Evolutionary conservation across 2,329 filamentous ascomycete species (phyloP), one percentile per base, ranked within the genome.

Genomic region (Aspergillus pseudonomiae): DNA sequence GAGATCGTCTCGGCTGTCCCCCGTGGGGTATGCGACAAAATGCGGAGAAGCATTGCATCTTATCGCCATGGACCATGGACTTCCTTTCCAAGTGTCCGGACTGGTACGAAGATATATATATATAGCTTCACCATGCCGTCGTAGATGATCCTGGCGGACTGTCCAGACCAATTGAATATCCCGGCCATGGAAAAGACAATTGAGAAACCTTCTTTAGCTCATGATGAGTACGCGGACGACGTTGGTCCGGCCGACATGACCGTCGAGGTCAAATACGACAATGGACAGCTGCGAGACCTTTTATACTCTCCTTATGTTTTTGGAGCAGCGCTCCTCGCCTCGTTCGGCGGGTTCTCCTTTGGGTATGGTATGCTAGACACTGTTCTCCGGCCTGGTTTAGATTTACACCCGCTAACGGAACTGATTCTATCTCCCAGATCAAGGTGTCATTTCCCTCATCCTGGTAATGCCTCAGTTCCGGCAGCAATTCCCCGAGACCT

Each of bases 381-480:
- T 6, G 12, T 4, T 21, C 19, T 26, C 2, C 30, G 6, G 45
- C 57, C 26, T 19, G 9, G n/a, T 34, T 41, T 14, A 0, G 26
- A 53, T 2, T 3, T 10, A 21, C 16, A 6, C 24, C 11, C 2
- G 10, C 39, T 16, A 21, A 46, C 26, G 4, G 3, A 3, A 34
- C 16, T 19, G 11, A 45, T 12, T 43, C 36, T 0, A 6, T 26
- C 9, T 45, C 43, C 41, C 26, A 66, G 67, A 70, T 7, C 71
- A 75, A 60, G 73, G 74, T 11, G 75, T 77, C 19, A 73, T 77
- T 21, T 76, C 74, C 2, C 61, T 83, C 14, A 82, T 79, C 24
- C 71, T 83, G 3, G 79, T 81, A 41, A 83, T 83, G 81, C 74
- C 78, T 28, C 80, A 82, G 56, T 83, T 84, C 64, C 73, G 80